Evolutionary conservation across 352 stramenopile genomes (phyloP), one percentile per base, ranked within the genome.

Genomic region (Globisporangium barbulae): DNA sequence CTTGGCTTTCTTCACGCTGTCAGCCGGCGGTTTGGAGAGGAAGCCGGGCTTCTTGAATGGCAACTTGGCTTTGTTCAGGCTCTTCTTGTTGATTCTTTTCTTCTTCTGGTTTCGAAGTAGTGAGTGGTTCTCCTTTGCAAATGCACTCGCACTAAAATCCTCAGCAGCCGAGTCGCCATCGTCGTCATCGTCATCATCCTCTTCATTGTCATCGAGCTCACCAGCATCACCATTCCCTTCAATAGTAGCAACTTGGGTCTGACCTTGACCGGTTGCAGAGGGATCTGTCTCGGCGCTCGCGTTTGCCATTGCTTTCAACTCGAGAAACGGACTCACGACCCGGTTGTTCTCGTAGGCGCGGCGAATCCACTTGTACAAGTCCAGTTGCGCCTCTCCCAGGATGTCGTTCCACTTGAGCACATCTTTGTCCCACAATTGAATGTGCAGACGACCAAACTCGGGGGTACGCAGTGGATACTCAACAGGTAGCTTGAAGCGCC

Each of bases 361-460:
- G 8, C 86, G 75, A 10, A 96, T 65, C 81, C 84, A 94, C 35
- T 87, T 91, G 67, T 92, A 92, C n/a, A 97, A 48, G 63, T 96
- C 83, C 4, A 97, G 42, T 42, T 94, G 80, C 0, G 83, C 81
- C 49, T 97, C 90, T 2, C 87, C 93, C 25, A 97, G 78, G 22
- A 96, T 71, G 61, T 98, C 91, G 59, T 96, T 97, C 82, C 84
- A 97, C 66, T 98, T 97, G 45, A 97, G 65, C 6, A 98, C 62
- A 64, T 98, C 93, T 61, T 96, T 92, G 63, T 98, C 91, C 93
- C 93, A 98, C 9, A 98, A 70, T 64, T 97, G 91, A 13, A 98
- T 68, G 59, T 97, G 86, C 37, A 98, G 78, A 2, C 94, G 86
- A 2, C 80, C 87, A 54, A 97, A 84, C 59, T 98, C 93, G 0